Conservation (phyloP, 495 filamentous ascomycete genomes). For the Collariella sp. region DNA sequence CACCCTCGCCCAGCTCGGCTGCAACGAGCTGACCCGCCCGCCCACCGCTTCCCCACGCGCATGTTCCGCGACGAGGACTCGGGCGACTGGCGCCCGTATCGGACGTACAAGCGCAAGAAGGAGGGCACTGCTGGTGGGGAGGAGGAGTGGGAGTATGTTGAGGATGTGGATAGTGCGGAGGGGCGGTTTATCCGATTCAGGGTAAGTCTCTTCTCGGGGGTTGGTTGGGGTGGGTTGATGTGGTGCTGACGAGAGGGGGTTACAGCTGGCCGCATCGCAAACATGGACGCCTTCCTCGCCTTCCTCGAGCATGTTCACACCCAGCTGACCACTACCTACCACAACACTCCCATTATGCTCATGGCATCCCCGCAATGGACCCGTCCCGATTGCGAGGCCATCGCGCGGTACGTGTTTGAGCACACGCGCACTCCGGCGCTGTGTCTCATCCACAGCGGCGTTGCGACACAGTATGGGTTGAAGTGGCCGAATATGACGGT, state of each 20-base stretch:
- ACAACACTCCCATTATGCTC: slow-evolving; percentile 81
- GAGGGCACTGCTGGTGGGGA: slow-evolving; percentile 24
- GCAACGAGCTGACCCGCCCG: slow-evolving; percentile 86
- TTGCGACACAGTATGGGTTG: slow-evolving; percentile 77
- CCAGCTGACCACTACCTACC: slow-evolving; percentile 77
- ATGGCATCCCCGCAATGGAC: slow-evolving; percentile 84
- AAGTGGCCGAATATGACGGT: slow-evolving; percentile 68
- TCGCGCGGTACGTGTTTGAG: slow-evolving; percentile 91
- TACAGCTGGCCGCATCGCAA: slow-evolving; percentile 69
- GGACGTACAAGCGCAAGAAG: slow-evolving; percentile 63
- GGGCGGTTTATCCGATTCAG: slow-evolving; percentile 77
- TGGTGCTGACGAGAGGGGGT: no score
- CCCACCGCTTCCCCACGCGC: slow-evolving; percentile 72
- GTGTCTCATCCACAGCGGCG: slow-evolving; percentile 72
- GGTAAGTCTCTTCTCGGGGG: slow-evolving; percentile 21
- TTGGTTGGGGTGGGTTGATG: not conserved
- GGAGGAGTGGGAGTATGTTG: slow-evolving; percentile 44
- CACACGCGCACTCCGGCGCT: slow-evolving; percentile 91
- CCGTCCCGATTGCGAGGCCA: slow-evolving; percentile 64
- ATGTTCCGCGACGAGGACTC: slow-evolving; percentile 81
- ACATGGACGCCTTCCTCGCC: slow-evolving; percentile 88
- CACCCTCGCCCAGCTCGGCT: slow-evolving; percentile 87
- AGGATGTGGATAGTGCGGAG: slow-evolving; percentile 80
- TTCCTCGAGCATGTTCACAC: slow-evolving; percentile 82
- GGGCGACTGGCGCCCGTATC: slow-evolving; percentile 76